Percentiles rank a stretch among this genome's conserved stretches.
Conservation (phyloP, 768 basidiomycete species). For the Boletales sp. region DNA sequence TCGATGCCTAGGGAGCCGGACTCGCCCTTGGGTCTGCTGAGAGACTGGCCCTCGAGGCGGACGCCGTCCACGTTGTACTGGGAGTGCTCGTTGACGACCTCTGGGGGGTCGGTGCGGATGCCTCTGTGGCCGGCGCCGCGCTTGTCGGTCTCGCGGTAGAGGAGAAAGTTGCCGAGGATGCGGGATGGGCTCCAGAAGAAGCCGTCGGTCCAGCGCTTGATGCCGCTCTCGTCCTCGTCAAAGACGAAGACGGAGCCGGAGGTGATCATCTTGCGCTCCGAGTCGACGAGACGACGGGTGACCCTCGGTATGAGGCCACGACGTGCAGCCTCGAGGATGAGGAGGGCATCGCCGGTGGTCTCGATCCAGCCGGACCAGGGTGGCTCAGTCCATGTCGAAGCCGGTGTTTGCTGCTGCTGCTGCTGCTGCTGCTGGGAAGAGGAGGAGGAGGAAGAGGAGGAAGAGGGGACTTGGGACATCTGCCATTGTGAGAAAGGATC, state of each 20-base stretch:
- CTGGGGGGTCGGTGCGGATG: slow-evolving; percentile 39
- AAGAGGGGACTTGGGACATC: too few species aligned
- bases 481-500: slow-evolving; percentile 24
- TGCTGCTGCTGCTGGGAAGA: too few species aligned
- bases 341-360: slow-evolving; percentile 91
- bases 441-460: too few species aligned
- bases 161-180: slow-evolving; percentile 91
- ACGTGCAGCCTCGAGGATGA: slow-evolving; percentile 92
- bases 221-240: slow-evolving; percentile 95
- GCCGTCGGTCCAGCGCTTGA: slow-evolving; percentile 98
- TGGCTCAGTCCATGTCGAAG: slow-evolving; percentile 73
- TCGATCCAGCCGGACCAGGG: slow-evolving; percentile 96
- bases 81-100: slow-evolving; percentile 38
- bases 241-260: slow-evolving; percentile 96
- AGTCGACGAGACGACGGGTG: slow-evolving; percentile 86
- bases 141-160: slow-evolving; percentile 93
- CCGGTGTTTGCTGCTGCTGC: slow-evolving; percentile 24
- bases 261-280: slow-evolving; percentile 89
- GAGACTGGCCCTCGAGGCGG: slow-evolving; percentile 39
- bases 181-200: slow-evolving; percentile 92
- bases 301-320: slow-evolving; percentile 89
- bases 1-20: slow-evolving; percentile 49
- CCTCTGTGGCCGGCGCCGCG: slow-evolving; percentile 62
- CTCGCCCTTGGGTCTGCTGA: slow-evolving; percentile 65
- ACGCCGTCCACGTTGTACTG: slow-evolving; percentile 34